Evolutionary conservation across 176 grass and related monocot species (phyloP).

Genomic region (Neostapfia colusana): DNA sequence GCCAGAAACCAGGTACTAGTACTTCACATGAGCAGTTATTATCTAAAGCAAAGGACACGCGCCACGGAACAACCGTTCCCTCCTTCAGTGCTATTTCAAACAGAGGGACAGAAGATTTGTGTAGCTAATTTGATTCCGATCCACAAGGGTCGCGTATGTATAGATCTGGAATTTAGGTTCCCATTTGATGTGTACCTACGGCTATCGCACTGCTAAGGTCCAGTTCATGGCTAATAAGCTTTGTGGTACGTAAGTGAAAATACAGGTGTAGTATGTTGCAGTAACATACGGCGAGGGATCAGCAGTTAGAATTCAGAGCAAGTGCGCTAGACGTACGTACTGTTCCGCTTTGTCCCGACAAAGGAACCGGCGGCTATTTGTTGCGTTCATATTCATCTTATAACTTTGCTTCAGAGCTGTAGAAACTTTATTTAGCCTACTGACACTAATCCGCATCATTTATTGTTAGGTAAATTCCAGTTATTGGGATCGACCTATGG

Average conservation of each 20-base stretch:
- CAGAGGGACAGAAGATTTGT: neutral
- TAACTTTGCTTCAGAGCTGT: slow-evolving; percentile 4
- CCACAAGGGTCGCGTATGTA: neutral
- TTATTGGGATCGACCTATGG: slow-evolving; percentile 22
- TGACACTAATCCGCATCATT: neutral
- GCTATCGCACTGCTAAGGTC: neutral
- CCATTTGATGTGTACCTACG: neutral
- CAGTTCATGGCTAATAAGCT: neutral
- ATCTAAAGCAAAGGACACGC: neutral
- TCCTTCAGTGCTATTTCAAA: neutral
- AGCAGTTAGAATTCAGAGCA: slow-evolving; percentile 6
- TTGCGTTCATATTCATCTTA: slow-evolving; percentile 15
- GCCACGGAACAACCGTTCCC: neutral
- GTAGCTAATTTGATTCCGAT: neutral
- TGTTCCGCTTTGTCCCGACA: slow-evolving; percentile 30
- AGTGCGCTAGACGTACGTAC: neutral
- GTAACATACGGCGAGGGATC: slow-evolving; percentile 32
- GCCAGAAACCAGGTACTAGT: slow-evolving; percentile 33
- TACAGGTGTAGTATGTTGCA: no score
- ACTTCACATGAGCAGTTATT: slow-evolving; percentile 12
- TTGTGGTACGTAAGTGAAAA: neutral
- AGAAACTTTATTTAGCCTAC: slow-evolving; percentile 37
- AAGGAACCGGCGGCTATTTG: slow-evolving; percentile 34
- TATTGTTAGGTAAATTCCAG: slow-evolving; percentile 36
- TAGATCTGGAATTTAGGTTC: neutral